Evolutionary conservation across 768 basidiomycete species (phyloP).

Genomic region (Mycena haematopus): DNA sequence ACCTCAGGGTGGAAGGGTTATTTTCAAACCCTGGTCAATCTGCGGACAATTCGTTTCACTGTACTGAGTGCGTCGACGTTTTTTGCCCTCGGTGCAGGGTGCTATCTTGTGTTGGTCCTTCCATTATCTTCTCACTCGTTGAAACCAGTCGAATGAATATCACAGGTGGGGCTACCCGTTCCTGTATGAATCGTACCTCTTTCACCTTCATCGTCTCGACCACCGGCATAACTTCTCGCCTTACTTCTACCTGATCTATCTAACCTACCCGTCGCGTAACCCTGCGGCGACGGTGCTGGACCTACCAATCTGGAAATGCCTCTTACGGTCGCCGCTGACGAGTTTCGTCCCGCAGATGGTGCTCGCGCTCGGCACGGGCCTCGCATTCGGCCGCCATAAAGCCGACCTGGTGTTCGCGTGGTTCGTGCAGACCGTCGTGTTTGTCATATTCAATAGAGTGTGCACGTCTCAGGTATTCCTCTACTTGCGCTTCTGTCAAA

Average conservation of each 20-base stretch:
- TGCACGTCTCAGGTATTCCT: constrained; percentile 90
- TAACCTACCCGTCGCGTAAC: constrained; percentile 67
- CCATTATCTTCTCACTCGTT: not conserved
- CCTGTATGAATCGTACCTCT: constrained; percentile 89
- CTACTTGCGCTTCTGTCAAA: constrained; percentile 9
- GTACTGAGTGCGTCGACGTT: constrained; percentile 76
- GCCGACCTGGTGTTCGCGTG: constrained; percentile 79
- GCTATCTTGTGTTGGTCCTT: constrained; percentile 77
- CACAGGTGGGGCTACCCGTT: constrained; percentile 94
- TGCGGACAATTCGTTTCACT: constrained; percentile 66
- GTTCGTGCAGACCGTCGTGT: constrained; percentile 90
- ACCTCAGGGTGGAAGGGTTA: constrained; percentile 36
- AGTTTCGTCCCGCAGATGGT: constrained; percentile 87
- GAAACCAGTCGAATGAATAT: not conserved
- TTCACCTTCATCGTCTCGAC: constrained; percentile 89
- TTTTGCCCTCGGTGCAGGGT: constrained; percentile 58
- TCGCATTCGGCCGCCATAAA: constrained; percentile 66
- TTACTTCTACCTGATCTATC: constrained; percentile 95
- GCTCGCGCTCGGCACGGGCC: constrained; percentile 72
- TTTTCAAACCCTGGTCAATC: constrained; percentile 52
- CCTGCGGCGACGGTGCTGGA: constrained; percentile 24
- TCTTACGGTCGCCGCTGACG: constrained; percentile 75
- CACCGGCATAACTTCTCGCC: constrained; percentile 99
- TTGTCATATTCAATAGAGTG: constrained; percentile 98
- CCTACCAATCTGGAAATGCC: constrained; percentile 44